Evolutionary conservation across 169 alveolate genomes (phyloP), one percentile per base, ranked within the genome.

Genomic region (Cryptosporidium sp.): DNA sequence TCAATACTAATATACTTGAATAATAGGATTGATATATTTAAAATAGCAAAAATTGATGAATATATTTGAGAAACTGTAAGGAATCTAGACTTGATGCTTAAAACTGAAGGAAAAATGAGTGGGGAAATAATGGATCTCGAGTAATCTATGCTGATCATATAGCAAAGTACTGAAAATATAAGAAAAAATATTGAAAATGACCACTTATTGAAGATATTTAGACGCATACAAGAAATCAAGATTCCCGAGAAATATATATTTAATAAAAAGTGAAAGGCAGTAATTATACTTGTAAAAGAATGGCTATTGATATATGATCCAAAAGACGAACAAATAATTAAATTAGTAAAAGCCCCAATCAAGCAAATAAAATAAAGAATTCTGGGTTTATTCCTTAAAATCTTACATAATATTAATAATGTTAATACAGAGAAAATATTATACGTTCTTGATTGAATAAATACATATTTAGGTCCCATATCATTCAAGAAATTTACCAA

Each of bases 51-150:
- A 29, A 51, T 35, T 35, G 69, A 45, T 23, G 85, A 50, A 35
- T 18, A 71, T n/a, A 50, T 71, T 12, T 50, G 67, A 21, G 43
- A 48, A 50, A 50, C 14, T 26, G 85, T 50, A n/a, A 71, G 18
- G 8, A 51, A 8, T 31, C 48, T 71, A 21, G 85, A 71, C 8
- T 71, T 71, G 0, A 71, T 29, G 50, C 69, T 71, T 6, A 71
- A 33, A 14, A 71, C 16, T 8, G 45, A 50, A 50, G 85, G 85
- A 9, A 31, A 71, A 26, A 71, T 71, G 10, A 71, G 9, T 23
- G 85, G 85, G 14, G 85, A 71, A 14, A 55, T 39, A 4, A 71
- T 29, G 2, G 48, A 35, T 26, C 85, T 71, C 16, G 39, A 71
- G 7, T 71, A 48, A 4, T 71, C 39, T 21, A 50, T 5, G 21